Conservation (phyloP, 306 rosid species). For the Quercus alba region DNA sequence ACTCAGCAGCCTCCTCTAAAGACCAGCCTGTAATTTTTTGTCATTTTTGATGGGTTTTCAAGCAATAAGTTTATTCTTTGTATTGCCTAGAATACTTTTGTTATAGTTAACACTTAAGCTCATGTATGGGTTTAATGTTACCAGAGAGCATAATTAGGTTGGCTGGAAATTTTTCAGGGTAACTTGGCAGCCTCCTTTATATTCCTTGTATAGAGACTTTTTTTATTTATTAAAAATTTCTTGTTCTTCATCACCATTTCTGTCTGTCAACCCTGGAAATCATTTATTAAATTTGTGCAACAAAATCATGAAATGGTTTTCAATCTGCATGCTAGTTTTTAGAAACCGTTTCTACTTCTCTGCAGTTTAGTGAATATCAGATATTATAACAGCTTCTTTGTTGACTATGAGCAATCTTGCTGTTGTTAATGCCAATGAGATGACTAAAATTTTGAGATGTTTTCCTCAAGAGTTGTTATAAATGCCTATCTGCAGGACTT, state of each 20-base stretch:
- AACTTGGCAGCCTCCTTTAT: neutral
- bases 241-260: neutral
- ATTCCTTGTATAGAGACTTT: neutral
- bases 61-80: neutral
- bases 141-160: neutral
- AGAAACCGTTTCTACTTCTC: conserved; percentile 6
- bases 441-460: conserved; percentile 12
- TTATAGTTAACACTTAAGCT: neutral
- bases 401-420: neutral
- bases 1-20: too few species aligned
- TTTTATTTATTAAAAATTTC: neutral
- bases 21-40: neutral
- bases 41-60: neutral
- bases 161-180: neutral
- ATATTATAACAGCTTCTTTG: conserved; percentile 9
- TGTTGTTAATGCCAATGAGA: neutral
- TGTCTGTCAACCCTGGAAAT: neutral
- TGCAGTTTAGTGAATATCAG: conserved; percentile 7
- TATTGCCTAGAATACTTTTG: neutral
- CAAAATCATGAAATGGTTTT: conserved; percentile 16
- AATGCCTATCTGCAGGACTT: conserved; percentile 64
- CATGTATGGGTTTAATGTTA: neutral
- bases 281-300: neutral
- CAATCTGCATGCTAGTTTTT: conserved; percentile 16
- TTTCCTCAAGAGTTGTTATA: conserved; percentile 16